These are phyloP conservation scores for Populus deltoides DNA, from an alignment of 345 rosid genomes.

Conservation along the genomic window DNA sequence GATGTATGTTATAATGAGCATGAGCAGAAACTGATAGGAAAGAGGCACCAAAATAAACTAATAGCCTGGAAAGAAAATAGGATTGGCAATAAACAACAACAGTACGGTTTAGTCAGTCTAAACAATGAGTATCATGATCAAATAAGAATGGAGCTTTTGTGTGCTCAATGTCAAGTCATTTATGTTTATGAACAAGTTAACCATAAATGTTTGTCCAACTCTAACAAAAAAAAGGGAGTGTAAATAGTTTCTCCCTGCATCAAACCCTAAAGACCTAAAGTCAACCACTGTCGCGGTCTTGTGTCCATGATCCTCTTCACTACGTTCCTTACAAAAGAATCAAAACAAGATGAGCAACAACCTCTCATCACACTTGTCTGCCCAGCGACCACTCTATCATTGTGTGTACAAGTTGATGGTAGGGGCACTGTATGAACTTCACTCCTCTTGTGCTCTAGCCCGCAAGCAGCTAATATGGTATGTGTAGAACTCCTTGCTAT, in stretches of 20 bases:
- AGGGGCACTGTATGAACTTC: slow-evolving; percentile 58
- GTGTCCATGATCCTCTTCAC: slow-evolving; percentile 79
- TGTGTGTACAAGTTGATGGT: slow-evolving; percentile 55
- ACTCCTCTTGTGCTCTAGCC: slow-evolving; percentile 62
- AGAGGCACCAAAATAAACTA: not conserved
- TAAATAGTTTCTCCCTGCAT: slow-evolving; percentile 16
- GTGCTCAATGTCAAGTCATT: slow-evolving; percentile 32
- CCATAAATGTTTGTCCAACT: slow-evolving; percentile 31
- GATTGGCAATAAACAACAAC: not conserved
- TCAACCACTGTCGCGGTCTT: slow-evolving; percentile 68
- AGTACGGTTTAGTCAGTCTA: slow-evolving; percentile 13
- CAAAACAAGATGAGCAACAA: slow-evolving; percentile 78
- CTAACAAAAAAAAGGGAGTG: slow-evolving; percentile 30
- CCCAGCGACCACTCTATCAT: slow-evolving; percentile 42
- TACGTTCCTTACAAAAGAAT: slow-evolving; percentile 73
- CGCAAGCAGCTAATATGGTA: slow-evolving; percentile 82
- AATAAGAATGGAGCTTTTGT: slow-evolving; percentile 34
- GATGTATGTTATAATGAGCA: not conserved
- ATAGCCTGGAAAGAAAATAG: not conserved
- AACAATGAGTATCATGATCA: slow-evolving; percentile 26
- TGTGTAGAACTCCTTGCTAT: slow-evolving; percentile 69
- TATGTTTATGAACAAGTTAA: slow-evolving; percentile 29
- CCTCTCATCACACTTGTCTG: slow-evolving; percentile 70
- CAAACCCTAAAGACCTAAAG: slow-evolving; percentile 64
- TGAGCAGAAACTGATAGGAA: not conserved